These are phyloP conservation scores for Amanita polypyramis DNA, from an alignment of 768 basidiomycete species.

Conservation along the genomic window DNA sequence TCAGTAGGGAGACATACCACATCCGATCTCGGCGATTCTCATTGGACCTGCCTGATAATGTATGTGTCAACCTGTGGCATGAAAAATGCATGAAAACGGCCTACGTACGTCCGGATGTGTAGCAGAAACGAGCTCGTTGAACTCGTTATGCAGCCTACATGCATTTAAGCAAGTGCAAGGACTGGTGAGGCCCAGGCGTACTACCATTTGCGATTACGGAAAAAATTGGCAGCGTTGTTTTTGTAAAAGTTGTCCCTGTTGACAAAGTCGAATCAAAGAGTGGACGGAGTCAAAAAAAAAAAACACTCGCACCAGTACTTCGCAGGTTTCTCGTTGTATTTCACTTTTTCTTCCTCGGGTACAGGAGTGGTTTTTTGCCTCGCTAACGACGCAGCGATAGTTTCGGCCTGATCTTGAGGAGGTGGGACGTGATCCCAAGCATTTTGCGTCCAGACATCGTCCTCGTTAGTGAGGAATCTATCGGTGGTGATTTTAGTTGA, in stretches of 20 bases:
- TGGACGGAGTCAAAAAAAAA: no score
- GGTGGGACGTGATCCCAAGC: conserved; percentile 90
- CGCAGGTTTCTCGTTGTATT: conserved; percentile 65
- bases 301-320: conserved; percentile 47
- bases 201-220: conserved; percentile 87
- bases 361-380: conserved; percentile 70
- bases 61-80: conserved; percentile 9
- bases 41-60: conserved; percentile 64
- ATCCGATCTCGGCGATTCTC: conserved; percentile 82
- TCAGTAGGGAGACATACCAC: conserved; percentile 41
- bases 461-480: conserved; percentile 60
- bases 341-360: conserved; percentile 54
- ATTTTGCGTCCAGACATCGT: conserved; percentile 79
- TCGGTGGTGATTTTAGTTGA: conserved; percentile 11
- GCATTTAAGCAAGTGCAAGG: background rate
- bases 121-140: conserved; percentile 74
- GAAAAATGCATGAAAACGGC: conserved; percentile 1
- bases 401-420: conserved; percentile 70
- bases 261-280: conserved; percentile 6
- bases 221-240: conserved; percentile 78
- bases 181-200: conserved; percentile 5
- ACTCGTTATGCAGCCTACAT: conserved; percentile 82
- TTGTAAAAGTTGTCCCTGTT: conserved; percentile 92
- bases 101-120: conserved; percentile 48
- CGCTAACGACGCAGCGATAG: conserved; percentile 57